Percentiles rank a stretch among this genome's conserved stretches.
Conservation (phyloP, 768 basidiomycete species). For the Amanita rubescens region DNA sequence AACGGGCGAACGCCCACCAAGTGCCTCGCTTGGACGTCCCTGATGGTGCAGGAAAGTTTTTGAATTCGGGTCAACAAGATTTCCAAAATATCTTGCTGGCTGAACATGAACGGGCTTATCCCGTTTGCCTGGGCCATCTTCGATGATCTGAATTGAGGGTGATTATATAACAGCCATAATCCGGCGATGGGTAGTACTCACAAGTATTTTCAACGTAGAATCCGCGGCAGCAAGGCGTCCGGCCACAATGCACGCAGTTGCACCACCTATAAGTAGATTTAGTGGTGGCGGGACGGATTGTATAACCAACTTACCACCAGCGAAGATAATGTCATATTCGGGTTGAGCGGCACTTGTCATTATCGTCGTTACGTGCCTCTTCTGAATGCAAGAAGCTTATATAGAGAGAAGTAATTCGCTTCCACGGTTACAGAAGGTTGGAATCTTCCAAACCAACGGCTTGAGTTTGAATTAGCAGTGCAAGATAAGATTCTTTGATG, state of each 20-base stretch:
- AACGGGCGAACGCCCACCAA: slow-evolving; percentile 35
- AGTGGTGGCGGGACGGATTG: background rate
- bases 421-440: too few species aligned
- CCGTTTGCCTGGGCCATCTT: slow-evolving; percentile 46
- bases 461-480: too few species aligned
- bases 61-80: slow-evolving; percentile 27
- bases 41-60: slow-evolving; percentile 39
- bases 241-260: slow-evolving; percentile 49
- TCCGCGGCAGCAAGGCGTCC: slow-evolving; percentile 48
- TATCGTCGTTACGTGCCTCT: too few species aligned
- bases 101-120: slow-evolving; percentile 42
- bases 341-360: background rate
- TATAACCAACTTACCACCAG: slow-evolving; percentile 35
- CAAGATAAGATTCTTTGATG: too few species aligned
- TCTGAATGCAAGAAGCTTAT: too few species aligned
- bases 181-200: slow-evolving; percentile 12
- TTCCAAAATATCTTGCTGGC: slow-evolving; percentile 42
- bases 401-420: too few species aligned
- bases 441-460: too few species aligned
- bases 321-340: slow-evolving; percentile 45
- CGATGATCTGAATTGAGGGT: slow-evolving; percentile 33
- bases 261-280: slow-evolving; percentile 32
- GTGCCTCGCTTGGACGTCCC: slow-evolving; percentile 33
- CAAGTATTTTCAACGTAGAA: slow-evolving; percentile 48
- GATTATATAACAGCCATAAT: background rate